Conservation (phyloP, 2,329 filamentous ascomycete genomes). For the Bipolaris zeicola region DNA sequence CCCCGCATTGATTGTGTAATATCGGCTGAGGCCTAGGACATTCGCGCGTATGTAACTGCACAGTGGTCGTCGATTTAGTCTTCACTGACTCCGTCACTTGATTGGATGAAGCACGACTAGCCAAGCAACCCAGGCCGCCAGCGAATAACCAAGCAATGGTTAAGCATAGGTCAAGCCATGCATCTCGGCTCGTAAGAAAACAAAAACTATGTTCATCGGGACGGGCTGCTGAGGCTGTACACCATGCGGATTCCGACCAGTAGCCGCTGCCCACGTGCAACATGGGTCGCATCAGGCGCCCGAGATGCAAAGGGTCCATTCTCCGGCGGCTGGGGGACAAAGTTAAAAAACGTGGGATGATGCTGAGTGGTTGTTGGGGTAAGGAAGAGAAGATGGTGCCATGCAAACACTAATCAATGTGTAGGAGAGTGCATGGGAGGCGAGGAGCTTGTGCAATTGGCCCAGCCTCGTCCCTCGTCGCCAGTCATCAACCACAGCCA, state of each 20-base stretch:
- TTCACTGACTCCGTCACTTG: no score
- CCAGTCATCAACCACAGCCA: neutral
- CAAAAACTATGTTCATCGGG: no score
- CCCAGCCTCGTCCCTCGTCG: neutral
- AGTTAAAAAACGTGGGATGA: neutral
- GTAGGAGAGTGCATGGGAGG: neutral
- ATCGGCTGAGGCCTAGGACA: no score
- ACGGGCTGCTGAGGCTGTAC: no score
- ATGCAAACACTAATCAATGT: neutral
- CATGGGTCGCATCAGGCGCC: constrained; percentile 6
- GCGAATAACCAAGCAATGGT: no score
- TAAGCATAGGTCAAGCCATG: no score
- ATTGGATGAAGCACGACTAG: no score
- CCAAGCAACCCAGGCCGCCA: no score
- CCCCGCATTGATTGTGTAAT: no score
- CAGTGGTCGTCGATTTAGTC: no score
- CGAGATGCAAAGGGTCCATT: neutral
- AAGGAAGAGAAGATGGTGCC: neutral
- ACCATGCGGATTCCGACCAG: neutral
- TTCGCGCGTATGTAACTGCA: no score
- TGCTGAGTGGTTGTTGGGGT: neutral
- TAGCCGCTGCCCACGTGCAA: constrained; percentile 9
- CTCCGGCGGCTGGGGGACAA: neutral
- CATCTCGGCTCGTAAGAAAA: no score
- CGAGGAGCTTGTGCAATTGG: neutral